Conservation (phyloP, 257 asterid genomes). For the Euphrasia confusa region DNA sequence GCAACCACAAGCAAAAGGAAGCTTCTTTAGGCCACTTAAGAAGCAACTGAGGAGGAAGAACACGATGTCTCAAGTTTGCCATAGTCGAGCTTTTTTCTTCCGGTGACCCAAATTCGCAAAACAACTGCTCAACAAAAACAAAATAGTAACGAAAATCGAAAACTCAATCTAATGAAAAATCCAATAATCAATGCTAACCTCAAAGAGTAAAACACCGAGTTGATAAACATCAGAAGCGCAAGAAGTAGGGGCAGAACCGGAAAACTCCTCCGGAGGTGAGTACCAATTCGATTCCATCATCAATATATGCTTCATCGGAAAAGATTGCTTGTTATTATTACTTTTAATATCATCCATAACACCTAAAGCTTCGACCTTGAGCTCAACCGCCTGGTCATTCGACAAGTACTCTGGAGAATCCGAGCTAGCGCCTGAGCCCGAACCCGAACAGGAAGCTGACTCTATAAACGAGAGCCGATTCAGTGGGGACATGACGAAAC, state of each 20-base stretch:
- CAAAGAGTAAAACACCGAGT: constrained; percentile 91
- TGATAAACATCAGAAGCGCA: constrained; percentile 87
- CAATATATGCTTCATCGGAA: constrained; percentile 85
- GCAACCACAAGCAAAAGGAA: constrained; percentile 90
- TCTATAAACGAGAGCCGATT: constrained; percentile 80
- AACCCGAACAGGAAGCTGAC: constrained; percentile 82
- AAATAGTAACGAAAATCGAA: too few species aligned
- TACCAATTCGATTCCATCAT: constrained; percentile 84
- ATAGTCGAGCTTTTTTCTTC: constrained; percentile 76
- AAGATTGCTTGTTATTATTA: constrained; percentile 39
- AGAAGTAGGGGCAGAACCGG: constrained; percentile 40
- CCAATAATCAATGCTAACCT: constrained; percentile 39
- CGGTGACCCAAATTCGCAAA: constrained; percentile 45
- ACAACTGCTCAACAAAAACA: constrained; percentile 48
- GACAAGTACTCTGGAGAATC: constrained; percentile 60
- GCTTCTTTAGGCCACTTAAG: constrained; percentile 98
- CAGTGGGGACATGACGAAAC: constrained; percentile 78
- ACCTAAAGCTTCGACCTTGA: too few species aligned
- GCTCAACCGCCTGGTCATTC: constrained; percentile 26
- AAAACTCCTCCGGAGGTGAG: constrained; percentile 67
- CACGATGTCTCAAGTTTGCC: constrained; percentile 84
- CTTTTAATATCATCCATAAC: constrained; percentile 20
- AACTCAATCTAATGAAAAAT: neutral
- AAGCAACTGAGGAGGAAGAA: constrained; percentile 90
- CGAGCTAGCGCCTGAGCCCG: constrained; percentile 65